Percentiles rank a stretch among this genome's conserved stretches.
These are phyloP conservation scores for Moniliophthora roreri DNA, from an alignment of 1,284 basidiomycete species.

Conservation along the genomic window DNA sequence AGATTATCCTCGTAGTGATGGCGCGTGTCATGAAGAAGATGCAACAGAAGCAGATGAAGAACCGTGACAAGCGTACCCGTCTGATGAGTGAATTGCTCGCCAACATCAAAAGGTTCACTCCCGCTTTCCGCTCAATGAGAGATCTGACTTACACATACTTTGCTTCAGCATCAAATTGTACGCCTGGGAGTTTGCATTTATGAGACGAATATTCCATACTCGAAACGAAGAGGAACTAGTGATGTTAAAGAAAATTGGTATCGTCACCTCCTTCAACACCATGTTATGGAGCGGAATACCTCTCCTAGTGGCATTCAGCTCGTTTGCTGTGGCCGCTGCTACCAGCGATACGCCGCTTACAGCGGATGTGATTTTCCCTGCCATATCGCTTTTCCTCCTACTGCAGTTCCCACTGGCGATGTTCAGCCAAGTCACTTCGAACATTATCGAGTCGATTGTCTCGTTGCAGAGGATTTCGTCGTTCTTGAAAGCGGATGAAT, in stretches of 20 bases:
- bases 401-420: conserved; percentile 88
- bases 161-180: conserved; percentile 70
- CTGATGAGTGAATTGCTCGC: conserved; percentile 82
- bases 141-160: background rate
- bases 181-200: conserved; percentile 89
- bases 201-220: conserved; percentile 69
- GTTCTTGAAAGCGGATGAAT: conserved; percentile 80
- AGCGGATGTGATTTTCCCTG: conserved; percentile 91
- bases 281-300: conserved; percentile 72
- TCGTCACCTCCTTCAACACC: conserved; percentile 60
- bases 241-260: conserved; percentile 81
- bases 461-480: conserved; percentile 79
- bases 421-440: conserved; percentile 73
- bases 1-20: conserved; percentile 47
- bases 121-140: background rate
- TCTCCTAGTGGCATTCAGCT: conserved; percentile 83
- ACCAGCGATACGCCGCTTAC: conserved; percentile 77
- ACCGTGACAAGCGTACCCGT: conserved; percentile 74
- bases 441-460: conserved; percentile 84
- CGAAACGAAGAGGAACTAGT: conserved; percentile 85
- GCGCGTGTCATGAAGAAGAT: conserved; percentile 77
- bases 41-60: conserved; percentile 91
- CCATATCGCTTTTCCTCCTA: conserved; percentile 91
- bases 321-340: conserved; percentile 80
- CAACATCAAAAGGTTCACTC: conserved; percentile 80